Conservation (phyloP, 2,329 filamentous ascomycete genomes). For the Immersiporthe knoxdaviesiana region DNA sequence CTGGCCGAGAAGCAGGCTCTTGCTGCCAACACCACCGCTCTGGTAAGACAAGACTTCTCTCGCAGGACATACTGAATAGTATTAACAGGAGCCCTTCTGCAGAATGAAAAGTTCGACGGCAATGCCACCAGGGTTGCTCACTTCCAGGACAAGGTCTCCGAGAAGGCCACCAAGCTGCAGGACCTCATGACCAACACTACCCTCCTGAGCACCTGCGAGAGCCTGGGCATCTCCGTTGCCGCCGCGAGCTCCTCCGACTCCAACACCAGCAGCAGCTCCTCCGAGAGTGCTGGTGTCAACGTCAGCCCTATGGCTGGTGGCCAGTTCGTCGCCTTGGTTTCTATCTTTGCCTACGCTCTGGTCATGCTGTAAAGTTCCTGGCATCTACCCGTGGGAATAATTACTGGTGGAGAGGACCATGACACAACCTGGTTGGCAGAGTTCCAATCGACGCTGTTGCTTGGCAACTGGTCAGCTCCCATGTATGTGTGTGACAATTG, state of each 20-base stretch:
- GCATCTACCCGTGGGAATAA: too few species aligned
- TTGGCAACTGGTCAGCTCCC: neutral
- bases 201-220: constrained; percentile 34
- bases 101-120: constrained; percentile 39
- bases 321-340: constrained; percentile 20
- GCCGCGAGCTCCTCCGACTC: neutral
- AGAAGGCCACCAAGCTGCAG: constrained; percentile 36
- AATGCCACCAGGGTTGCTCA: constrained; percentile 41
- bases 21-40: constrained; percentile 38
- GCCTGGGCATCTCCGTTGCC: constrained; percentile 22
- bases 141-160: constrained; percentile 39
- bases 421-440: neutral
- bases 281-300: constrained; percentile 16
- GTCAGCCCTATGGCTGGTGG: constrained; percentile 20
- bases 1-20: constrained; percentile 32
- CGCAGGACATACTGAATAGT: neutral
- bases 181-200: constrained; percentile 41
- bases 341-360: constrained; percentile 18
- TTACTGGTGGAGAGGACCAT: too few species aligned
- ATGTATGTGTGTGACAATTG: neutral
- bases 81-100: neutral
- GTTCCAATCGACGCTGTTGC: neutral
- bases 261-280: neutral
- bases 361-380: constrained; percentile 15
- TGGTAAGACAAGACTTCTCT: constrained; percentile 30